Evolutionary conservation across 257 asterid species (phyloP).

Genomic region (Capsicum baccatum): DNA sequence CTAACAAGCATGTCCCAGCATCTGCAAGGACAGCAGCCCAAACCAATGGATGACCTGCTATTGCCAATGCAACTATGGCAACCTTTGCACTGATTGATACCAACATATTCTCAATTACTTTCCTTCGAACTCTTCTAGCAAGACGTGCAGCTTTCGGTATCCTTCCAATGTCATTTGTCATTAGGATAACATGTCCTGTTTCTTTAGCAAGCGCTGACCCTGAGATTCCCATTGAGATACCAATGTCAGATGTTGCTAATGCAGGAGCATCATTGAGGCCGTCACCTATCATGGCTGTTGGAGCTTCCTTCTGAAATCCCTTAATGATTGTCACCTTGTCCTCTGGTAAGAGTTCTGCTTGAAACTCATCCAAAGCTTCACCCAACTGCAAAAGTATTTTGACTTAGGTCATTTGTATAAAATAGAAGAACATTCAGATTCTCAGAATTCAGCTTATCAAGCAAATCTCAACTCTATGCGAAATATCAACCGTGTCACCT

Average conservation of each 20-base stretch:
- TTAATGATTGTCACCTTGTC: conserved; percentile 62
- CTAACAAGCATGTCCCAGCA: conserved; percentile 81
- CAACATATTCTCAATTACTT: conserved; percentile 67
- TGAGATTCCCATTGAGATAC: conserved; percentile 89
- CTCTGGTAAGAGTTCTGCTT: conserved; percentile 78
- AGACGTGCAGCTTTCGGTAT: conserved; percentile 60
- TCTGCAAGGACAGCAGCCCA: conserved; percentile 90
- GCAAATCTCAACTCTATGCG: not conserved
- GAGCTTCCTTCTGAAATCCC: conserved; percentile 63
- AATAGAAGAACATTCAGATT: not conserved
- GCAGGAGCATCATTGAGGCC: conserved; percentile 93
- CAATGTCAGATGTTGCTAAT: conserved; percentile 75
- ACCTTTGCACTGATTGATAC: conserved; percentile 58
- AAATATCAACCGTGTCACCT: not conserved
- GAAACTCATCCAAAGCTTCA: conserved; percentile 58
- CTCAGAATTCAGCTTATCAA: not conserved
- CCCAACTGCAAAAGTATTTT: conserved; percentile 46
- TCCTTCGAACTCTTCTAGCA: conserved; percentile 57
- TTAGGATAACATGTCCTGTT: conserved; percentile 69
- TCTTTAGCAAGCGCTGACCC: conserved; percentile 89
- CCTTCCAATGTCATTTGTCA: conserved; percentile 78
- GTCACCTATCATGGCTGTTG: conserved; percentile 86
- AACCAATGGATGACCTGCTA: conserved; percentile 84
- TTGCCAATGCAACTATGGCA: conserved; percentile 67
- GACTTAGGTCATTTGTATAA: not conserved